Evolutionary conservation across 805 yeast species (phyloP).

Genomic region (Lipomyces orientalis): DNA sequence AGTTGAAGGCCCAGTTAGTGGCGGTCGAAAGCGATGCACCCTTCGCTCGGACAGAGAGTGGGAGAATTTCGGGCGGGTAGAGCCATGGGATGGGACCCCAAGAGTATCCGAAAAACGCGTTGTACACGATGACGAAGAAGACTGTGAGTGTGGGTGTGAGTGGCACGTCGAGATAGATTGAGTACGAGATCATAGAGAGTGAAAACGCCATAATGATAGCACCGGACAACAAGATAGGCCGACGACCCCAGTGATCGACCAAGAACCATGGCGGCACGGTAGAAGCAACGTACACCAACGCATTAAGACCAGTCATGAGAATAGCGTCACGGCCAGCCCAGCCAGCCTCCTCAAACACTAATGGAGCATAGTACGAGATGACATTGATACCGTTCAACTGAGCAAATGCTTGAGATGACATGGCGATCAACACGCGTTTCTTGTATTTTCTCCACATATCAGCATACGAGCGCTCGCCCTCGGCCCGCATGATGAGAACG

Average conservation of each 20-base stretch:
- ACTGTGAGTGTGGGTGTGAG: constrained; percentile 76
- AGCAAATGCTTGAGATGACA: constrained; percentile 90
- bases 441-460: constrained; percentile 80
- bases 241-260: constrained; percentile 90
- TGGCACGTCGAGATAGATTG: constrained; percentile 56
- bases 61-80: constrained; percentile 56
- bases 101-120: constrained; percentile 81
- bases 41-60: constrained; percentile 81
- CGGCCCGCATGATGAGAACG: constrained; percentile 74
- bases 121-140: constrained; percentile 73
- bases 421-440: constrained; percentile 80
- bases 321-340: constrained; percentile 89
- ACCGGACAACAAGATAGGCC: constrained; percentile 81
- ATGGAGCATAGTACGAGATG: constrained; percentile 89
- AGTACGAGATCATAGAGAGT: constrained; percentile 66
- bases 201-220: constrained; percentile 80
- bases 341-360: constrained; percentile 94
- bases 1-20: constrained; percentile 91
- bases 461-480: constrained; percentile 75
- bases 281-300: constrained; percentile 62
- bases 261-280: constrained; percentile 91
- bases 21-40: constrained; percentile 93
- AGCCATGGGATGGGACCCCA: constrained; percentile 64
- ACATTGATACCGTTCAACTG: constrained; percentile 93
- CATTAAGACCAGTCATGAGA: constrained; percentile 85